These are phyloP conservation scores for Kappamyces sp. DNA, from an alignment of 192 early-diverging fungal genomes.

Conservation along the genomic window DNA sequence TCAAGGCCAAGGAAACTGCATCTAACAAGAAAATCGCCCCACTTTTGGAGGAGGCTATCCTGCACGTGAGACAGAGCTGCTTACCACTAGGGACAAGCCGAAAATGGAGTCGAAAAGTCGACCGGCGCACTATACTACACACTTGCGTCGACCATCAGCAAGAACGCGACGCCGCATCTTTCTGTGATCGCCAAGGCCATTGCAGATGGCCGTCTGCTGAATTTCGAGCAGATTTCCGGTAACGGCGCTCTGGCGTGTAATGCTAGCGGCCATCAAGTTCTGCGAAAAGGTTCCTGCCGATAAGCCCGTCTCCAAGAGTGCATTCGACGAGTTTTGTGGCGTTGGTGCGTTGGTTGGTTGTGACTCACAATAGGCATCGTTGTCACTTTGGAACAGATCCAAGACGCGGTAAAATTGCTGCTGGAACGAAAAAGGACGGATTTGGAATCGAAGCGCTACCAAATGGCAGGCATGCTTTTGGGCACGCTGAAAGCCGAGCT, in stretches of 20 bases:
- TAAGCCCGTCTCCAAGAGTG: conserved; percentile 53
- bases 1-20: conserved; percentile 90
- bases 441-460: conserved; percentile 80
- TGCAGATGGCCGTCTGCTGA: conserved; percentile 50
- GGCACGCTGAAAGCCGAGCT: conserved; percentile 62
- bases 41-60: conserved; percentile 64
- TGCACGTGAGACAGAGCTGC: conserved; percentile 37
- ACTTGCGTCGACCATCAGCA: conserved; percentile 80
- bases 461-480: conserved; percentile 68
- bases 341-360: conserved; percentile 66
- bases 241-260: conserved; percentile 14
- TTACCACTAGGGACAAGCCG: conserved; percentile 9
- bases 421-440: conserved; percentile 62
- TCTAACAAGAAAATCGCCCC: conserved; percentile 94
- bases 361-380: conserved; percentile 59
- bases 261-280: conserved; percentile 85
- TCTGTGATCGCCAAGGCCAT: conserved; percentile 80
- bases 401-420: conserved; percentile 52
- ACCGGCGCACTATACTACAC: conserved; percentile 75
- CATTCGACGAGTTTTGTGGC: conserved; percentile 83
- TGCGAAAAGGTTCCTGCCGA: conserved; percentile 45
- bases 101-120: conserved; percentile 17
- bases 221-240: conserved; percentile 83
- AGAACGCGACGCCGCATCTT: conserved; percentile 65
- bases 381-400: conserved; percentile 73